These are phyloP conservation scores for Protea cynaroides DNA, from an alignment of 164 flowering plant genomes.

Conservation along the genomic window DNA sequence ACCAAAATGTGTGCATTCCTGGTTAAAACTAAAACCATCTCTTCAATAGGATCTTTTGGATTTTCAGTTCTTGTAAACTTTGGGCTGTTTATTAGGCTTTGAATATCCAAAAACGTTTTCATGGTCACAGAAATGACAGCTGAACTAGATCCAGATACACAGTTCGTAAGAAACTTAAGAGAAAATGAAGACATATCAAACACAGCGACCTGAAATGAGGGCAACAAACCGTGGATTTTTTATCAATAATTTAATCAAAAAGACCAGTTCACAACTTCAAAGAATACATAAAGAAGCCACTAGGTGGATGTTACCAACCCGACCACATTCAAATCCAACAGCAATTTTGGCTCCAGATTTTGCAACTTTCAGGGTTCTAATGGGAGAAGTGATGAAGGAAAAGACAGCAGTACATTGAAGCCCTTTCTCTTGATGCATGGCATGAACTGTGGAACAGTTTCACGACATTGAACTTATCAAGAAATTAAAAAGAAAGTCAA, in stretches of 20 bases:
- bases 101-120: slow-evolving; percentile 18
- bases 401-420: slow-evolving; percentile 46
- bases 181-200: slow-evolving; percentile 49
- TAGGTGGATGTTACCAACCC: slow-evolving; percentile 37
- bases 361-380: slow-evolving; percentile 39
- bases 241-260: slow-evolving; percentile 8
- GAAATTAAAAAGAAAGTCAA: background rate
- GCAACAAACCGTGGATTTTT: slow-evolving; percentile 2
- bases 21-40: slow-evolving; percentile 43
- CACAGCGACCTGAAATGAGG: slow-evolving; percentile 57
- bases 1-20: slow-evolving; percentile 50
- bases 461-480: background rate
- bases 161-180: slow-evolving; percentile 43
- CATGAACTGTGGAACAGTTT: slow-evolving; percentile 39
- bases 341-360: slow-evolving; percentile 59
- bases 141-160: slow-evolving; percentile 30
- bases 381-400: slow-evolving; percentile 53
- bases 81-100: slow-evolving; percentile 22
- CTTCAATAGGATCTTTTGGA: slow-evolving; percentile 22
- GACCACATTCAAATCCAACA: slow-evolving; percentile 72
- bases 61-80: slow-evolving; percentile 24
- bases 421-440: slow-evolving; percentile 32
- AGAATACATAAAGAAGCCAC: slow-evolving; percentile 2
- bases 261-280: slow-evolving; percentile 33
- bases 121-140: slow-evolving; percentile 44